phyloP scores from a whole-genome alignment of 371 early-diverging fungal genomes.

The Massospora cicadina region DNA sequence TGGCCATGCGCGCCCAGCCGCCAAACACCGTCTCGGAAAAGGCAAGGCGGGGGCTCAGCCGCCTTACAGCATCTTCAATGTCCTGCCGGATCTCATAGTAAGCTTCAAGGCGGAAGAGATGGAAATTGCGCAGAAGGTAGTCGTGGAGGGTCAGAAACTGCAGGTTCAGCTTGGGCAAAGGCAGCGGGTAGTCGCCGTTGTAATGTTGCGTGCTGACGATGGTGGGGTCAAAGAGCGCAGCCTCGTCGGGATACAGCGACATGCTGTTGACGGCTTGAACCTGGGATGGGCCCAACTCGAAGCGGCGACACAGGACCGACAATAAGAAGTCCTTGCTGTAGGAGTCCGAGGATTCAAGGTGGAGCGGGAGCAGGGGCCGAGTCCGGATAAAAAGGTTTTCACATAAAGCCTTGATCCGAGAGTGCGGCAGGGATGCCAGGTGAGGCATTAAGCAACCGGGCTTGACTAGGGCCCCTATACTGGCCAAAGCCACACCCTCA shows the following conservation, averaged over 20 bases:
- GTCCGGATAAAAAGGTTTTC: conserved; percentile 35
- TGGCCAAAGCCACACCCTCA: conserved; percentile 52
- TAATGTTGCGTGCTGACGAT: conserved; percentile 38
- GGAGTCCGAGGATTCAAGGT: conserved; percentile 13
- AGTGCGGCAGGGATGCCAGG: conserved; percentile 28
- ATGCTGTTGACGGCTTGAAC: conserved; percentile 43
- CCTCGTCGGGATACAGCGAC: conserved; percentile 74
- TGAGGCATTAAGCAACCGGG: conserved; percentile 30
- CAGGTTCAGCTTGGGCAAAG: conserved; percentile 76
- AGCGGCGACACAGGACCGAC: conserved; percentile 33
- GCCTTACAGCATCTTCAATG: conserved; percentile 66
- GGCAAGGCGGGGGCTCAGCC: conserved; percentile 39
- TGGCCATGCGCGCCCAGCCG: conserved; percentile 88
- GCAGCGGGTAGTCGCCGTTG: conserved; percentile 43
- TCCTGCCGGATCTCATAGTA: conserved; percentile 70
- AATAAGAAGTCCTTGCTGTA: conserved; percentile 24
- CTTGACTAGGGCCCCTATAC: conserved; percentile 40
- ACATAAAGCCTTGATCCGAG: conserved; percentile 31
- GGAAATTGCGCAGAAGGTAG: conserved; percentile 69
- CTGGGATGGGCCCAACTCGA: conserved; percentile 39
- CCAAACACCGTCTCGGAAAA: conserved; percentile 45
- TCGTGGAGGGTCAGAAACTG: conserved; percentile 87
- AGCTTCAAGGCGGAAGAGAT: conserved; percentile 62
- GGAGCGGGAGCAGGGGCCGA: conserved; percentile 12
- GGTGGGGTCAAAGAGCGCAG: conserved; percentile 21